Base-by-base conservation (phyloP, 2,329 filamentous ascomycete genomes). In the Zymoseptoria crescenta region DNA sequence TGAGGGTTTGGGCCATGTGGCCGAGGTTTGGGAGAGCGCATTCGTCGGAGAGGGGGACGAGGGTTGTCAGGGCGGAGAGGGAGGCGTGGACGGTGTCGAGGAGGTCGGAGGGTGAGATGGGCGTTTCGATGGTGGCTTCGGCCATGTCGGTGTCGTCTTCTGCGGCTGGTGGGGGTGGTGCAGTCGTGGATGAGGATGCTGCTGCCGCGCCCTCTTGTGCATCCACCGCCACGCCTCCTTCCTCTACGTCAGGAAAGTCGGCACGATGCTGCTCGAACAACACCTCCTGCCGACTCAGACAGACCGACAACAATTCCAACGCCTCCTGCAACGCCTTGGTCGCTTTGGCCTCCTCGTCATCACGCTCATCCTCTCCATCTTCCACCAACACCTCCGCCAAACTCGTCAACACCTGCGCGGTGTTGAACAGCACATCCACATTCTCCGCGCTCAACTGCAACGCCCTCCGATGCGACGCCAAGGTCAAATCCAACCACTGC, bases 391-490 rank as follows among this genome's bases (percentile, higher is more conserved):
- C 76, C 74, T 90, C 87, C 1, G 84, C 85, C 45, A 89, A 75
- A 62, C 81, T 84, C 0, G 83, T 86, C 45, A 89, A 75, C 3
- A 88, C 83, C 71, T 89, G 87, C 1, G 83, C 85, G 5, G 84
- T 86, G 69, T 90, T 91, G 76, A 89, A 91, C 8, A 88, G 74
- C 4, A 83, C 79, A 72, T 91, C 86, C 1, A 85, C 77, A 69
- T 88, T 88, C 49, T 84, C 79, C 54, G 81, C 78, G 21, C 85
- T 80, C 29, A 89, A 71, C 1, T 71, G 72, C 28, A 87, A 73
- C 3, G 87, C 86, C 68, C 81, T 79, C 57, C 80, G 80, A 70
- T 89, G 87, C 1, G 86, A 87, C 27, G 79, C 76, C 24, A 90
- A 72, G 0, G 87, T 83, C 59, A 82, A 78, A 49, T 81, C 76